These are phyloP conservation scores for Aspergillus kassunensis DNA, from an alignment of 495 filamentous ascomycete species.

Conservation along the genomic window DNA sequence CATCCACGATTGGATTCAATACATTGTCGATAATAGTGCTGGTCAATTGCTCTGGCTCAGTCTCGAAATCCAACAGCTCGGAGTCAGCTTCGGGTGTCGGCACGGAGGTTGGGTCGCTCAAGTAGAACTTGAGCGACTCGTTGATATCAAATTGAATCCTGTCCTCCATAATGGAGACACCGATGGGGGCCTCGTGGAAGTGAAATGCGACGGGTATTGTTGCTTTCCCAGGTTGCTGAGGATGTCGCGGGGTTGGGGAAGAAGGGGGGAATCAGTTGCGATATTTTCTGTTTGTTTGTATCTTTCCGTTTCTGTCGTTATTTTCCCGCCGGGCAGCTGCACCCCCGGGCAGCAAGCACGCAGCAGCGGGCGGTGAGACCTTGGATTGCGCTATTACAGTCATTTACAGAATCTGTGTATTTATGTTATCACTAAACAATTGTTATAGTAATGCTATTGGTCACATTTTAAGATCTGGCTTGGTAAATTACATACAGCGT, in stretches of 20 bases:
- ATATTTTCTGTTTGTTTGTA: slow-evolving; percentile 22
- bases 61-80: slow-evolving; percentile 84
- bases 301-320: slow-evolving; percentile 23
- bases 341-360: no score
- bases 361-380: neutral
- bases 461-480: neutral
- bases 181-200: slow-evolving; percentile 16
- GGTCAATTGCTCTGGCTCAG: slow-evolving; percentile 80
- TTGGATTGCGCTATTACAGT: neutral
- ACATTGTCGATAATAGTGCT: slow-evolving; percentile 73
- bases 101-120: slow-evolving; percentile 81
- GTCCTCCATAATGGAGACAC: slow-evolving; percentile 61
- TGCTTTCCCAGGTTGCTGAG: neutral
- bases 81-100: slow-evolving; percentile 84
- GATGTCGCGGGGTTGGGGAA: neutral
- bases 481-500: neutral
- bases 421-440: no score
- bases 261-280: slow-evolving; percentile 7
- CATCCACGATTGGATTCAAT: slow-evolving; percentile 90
- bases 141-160: slow-evolving; percentile 87
- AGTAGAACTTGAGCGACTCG: slow-evolving; percentile 89
- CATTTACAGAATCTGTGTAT: neutral
- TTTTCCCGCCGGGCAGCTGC: slow-evolving; percentile 5
- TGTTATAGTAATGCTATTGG: neutral
- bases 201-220: slow-evolving; percentile 6